phyloP scores from a whole-genome alignment of 495 filamentous ascomycete genomes.

The Daldinia loculata region DNA sequence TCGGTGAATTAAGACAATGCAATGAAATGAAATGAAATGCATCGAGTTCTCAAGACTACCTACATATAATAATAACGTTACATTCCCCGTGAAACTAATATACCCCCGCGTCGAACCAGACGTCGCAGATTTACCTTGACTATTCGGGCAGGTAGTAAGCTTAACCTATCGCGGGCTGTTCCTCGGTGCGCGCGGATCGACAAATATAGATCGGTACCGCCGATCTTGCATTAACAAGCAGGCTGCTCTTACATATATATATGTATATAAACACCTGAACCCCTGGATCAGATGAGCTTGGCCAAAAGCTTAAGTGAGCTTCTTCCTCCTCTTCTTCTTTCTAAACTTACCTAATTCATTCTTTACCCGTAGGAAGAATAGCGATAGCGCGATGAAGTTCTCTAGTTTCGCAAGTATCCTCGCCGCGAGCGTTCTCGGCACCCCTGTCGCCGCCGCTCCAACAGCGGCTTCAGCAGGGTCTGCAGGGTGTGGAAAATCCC shows the following conservation, averaged over 20 bases:
- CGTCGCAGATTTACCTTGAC: conserved; percentile 10
- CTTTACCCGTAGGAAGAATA: background rate
- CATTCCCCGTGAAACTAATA: conserved; percentile 17
- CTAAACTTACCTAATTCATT: background rate
- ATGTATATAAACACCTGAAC: conserved; percentile 10
- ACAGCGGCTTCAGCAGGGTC: conserved; percentile 18
- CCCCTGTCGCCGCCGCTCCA: conserved; percentile 9
- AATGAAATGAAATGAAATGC: background rate
- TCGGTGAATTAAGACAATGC: background rate
- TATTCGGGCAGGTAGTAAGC: conserved; percentile 35
- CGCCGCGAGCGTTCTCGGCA: background rate
- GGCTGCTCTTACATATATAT: conserved; percentile 4
- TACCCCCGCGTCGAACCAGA: conserved; percentile 27
- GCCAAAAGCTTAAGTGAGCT: background rate
- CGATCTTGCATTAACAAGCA: conserved; percentile 17
- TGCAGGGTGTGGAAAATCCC: conserved; percentile 39
- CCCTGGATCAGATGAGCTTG: conserved; percentile 17
- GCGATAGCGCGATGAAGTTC: conserved; percentile 20
- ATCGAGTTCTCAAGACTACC: background rate
- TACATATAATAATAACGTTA: conserved; percentile 18
- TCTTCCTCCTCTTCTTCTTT: background rate
- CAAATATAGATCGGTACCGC: conserved; percentile 26
- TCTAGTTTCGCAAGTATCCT: conserved; percentile 15
- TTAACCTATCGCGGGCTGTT: conserved; percentile 25
- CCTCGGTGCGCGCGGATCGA: conserved; percentile 19